Evolutionary conservation across 2,329 filamentous ascomycete genomes (phyloP).

Genomic region (Colletotrichum acutatum): DNA sequence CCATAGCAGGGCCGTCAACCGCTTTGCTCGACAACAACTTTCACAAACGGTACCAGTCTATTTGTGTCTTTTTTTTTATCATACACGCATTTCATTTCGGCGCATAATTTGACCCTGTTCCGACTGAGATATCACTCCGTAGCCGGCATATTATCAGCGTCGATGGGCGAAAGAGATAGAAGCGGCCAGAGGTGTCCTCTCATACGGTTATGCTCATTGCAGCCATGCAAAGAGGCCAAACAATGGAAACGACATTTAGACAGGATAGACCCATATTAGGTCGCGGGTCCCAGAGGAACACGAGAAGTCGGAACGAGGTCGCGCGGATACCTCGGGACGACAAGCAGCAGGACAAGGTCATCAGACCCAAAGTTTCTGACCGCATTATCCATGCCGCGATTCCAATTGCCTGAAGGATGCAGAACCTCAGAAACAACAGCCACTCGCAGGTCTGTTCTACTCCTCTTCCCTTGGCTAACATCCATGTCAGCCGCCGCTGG

Average conservation of each 20-base stretch:
- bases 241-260: constrained; percentile 10
- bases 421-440: constrained; percentile 12
- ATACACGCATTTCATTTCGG: not conserved
- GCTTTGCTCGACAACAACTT: not conserved
- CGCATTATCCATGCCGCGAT: constrained; percentile 32
- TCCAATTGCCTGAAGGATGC: constrained; percentile 33
- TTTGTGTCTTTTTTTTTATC: not conserved
- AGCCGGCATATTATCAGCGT: constrained; percentile 10
- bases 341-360: constrained; percentile 32
- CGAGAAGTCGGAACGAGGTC: constrained; percentile 32
- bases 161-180: constrained; percentile 7
- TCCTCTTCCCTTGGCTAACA: constrained; percentile 7
- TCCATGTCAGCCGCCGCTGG: constrained; percentile 20
- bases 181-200: not conserved
- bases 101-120: not conserved
- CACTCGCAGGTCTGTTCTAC: not conserved
- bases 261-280: constrained; percentile 28
- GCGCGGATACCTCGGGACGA: constrained; percentile 34
- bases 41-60: not conserved
- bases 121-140: constrained; percentile 7
- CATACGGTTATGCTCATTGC: not conserved
- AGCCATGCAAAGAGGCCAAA: not conserved
- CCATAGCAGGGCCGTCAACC: no score
- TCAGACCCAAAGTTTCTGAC: constrained; percentile 36
- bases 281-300: constrained; percentile 23